Base-by-base conservation (phyloP, 2,329 filamentous ascomycete species). In the Fusarium goolgardi region DNA sequence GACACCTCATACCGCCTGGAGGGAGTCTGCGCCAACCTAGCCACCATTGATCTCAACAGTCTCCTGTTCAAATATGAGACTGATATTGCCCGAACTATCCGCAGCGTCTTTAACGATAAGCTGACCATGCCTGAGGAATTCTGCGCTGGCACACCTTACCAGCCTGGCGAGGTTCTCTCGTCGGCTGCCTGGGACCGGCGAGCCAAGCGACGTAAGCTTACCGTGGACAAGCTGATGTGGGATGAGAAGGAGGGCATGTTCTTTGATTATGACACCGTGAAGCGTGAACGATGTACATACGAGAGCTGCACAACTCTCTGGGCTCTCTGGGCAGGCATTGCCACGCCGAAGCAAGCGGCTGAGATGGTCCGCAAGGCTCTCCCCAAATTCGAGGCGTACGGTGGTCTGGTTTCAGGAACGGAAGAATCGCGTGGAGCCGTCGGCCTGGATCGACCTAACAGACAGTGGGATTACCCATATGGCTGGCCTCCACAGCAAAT, bases 401-500 rank as follows among this genome's bases (percentile, higher is more conserved):
- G 96, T 32, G 96, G 96, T 10, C 84, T 99, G 20, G 86, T 97
- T 2, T 95, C 94, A 2, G 95, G 95, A 55, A 97, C 95, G 0
- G 90, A 97, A 76, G 88, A 94, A 78, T 97, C 93, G 55, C 91
- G 96, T 44, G 96, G 96, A 40, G 82, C 85, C 32, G 83, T 97
- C 64, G 90, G 91, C 15, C 80, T 97, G 39, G 88, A 94, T 72
- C 87, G 95, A 47, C 96, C 96, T 10, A 98, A 97, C 78, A 89
- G 96, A 72, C 96, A 99, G 78, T 99, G 96, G 96, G 96, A 99
- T 78, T 98, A 94, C 77, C 96, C 96, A 1, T 98, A 96, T 76
- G 96, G 96, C 62, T 99, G 96, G 96, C 96, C 96, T 56, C 96
- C 96, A 32, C 96, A 99, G 83, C 96, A 99, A 82, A 98, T 99